These are phyloP conservation scores for Haplosporangium sp. DNA, from an alignment of 371 early-diverging fungal genomes.

Conservation along the genomic window DNA sequence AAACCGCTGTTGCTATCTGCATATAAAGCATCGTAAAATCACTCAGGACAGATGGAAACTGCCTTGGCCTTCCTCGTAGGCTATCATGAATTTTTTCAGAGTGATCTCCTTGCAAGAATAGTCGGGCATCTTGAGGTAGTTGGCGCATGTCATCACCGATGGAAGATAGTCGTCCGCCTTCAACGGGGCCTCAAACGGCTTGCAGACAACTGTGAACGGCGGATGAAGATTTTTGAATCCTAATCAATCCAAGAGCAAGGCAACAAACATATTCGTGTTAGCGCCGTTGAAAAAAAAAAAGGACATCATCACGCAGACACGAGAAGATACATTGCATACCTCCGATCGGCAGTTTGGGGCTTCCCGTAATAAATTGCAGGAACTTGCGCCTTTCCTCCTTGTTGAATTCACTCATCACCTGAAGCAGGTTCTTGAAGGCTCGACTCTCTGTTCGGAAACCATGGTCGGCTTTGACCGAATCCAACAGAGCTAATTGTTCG, in stretches of 20 bases:
- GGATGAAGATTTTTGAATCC: conserved; percentile 89
- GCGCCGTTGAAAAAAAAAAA: not conserved
- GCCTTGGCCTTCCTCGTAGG: conserved; percentile 89
- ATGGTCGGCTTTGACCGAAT: conserved; percentile 87
- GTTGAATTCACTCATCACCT: conserved; percentile 74
- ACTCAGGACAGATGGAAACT: conserved; percentile 82
- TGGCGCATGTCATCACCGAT: conserved; percentile 96
- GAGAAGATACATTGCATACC: conserved; percentile 35
- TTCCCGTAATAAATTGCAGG: conserved; percentile 91
- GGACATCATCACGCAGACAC: not conserved
- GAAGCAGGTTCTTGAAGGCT: conserved; percentile 71
- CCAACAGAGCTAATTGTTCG: conserved; percentile 63
- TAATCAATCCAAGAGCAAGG: conserved; percentile 13
- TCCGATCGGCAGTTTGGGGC: conserved; percentile 91
- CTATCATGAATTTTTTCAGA: conserved; percentile 70
- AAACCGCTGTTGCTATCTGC: too few relatives aligned
- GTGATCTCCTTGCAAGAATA: conserved; percentile 82
- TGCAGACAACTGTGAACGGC: conserved; percentile 89
- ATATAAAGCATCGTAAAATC: not conserved
- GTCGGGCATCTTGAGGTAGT: conserved; percentile 93
- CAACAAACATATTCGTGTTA: not conserved
- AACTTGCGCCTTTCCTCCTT: conserved; percentile 79
- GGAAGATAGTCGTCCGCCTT: conserved; percentile 88
- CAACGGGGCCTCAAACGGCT: conserved; percentile 71
- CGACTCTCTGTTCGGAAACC: conserved; percentile 84